phyloP scores from a whole-genome alignment of 345 rosid species.

The Adansonia digitata region DNA sequence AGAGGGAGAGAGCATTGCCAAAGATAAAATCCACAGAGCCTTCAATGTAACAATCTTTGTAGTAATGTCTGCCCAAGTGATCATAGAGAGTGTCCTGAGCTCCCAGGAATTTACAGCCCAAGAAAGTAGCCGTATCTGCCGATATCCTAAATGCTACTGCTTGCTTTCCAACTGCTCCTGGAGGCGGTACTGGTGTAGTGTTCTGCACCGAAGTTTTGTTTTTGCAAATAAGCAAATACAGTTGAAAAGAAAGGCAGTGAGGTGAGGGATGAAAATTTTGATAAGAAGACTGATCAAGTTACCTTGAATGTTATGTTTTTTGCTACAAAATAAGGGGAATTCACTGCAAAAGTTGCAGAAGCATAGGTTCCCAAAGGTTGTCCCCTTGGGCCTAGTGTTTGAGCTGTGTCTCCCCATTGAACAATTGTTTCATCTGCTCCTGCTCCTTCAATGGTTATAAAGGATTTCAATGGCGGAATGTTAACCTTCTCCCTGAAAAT shows the following conservation, averaged over 20 bases:
- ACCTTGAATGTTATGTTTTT: constrained; percentile 94
- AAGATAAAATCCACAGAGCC: constrained; percentile 95
- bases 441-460: constrained; percentile 80
- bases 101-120: constrained; percentile 80
- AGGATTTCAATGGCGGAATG: constrained; percentile 74
- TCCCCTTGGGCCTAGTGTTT: constrained; percentile 69
- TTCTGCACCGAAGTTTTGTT: constrained; percentile 37
- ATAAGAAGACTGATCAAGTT: neutral
- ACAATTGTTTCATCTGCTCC: constrained; percentile 84
- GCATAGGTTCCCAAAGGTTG: constrained; percentile 64
- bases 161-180: constrained; percentile 86
- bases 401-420: constrained; percentile 97
- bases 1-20: constrained; percentile 83
- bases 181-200: constrained; percentile 76
- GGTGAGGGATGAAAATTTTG: neutral
- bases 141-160: constrained; percentile 94
- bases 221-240: neutral
- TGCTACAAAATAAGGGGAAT: constrained; percentile 82
- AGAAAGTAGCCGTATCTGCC: constrained; percentile 72
- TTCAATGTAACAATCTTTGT: constrained; percentile 90
- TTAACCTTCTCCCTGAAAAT: constrained; percentile 76
- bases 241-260: neutral
- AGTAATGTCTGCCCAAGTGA: constrained; percentile 87
- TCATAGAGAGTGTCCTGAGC: constrained; percentile 96
- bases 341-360: constrained; percentile 91